Percentiles rank a stretch among this genome's conserved stretches.
phyloP scores from a whole-genome alignment of 208 protist species.

The Trypanosoma theileri region DNA sequence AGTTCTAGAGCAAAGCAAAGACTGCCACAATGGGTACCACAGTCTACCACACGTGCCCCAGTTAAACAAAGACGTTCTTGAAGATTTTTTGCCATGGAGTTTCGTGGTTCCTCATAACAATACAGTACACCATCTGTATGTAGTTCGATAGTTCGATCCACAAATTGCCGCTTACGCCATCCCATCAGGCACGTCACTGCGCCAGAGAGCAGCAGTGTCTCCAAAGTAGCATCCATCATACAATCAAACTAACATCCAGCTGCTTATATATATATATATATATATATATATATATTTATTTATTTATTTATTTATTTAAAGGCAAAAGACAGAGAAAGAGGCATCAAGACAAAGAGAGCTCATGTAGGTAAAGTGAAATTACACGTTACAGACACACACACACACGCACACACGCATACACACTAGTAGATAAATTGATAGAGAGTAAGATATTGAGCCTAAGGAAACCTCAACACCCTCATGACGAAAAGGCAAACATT shows the following conservation, averaged over 20 bases:
- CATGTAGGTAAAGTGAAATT: too few relatives aligned
- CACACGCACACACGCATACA: too few relatives aligned
- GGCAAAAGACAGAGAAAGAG: neutral
- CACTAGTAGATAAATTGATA: too few relatives aligned
- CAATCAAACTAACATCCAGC: neutral
- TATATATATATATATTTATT: slow-evolving; percentile 16
- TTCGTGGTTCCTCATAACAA: slow-evolving; percentile 56
- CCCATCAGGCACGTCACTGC: slow-evolving; percentile 39
- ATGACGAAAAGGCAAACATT: too few relatives aligned
- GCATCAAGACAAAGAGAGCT: neutral
- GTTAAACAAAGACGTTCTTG: slow-evolving; percentile 54
- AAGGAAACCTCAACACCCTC: too few relatives aligned
- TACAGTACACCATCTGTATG: slow-evolving; percentile 59
- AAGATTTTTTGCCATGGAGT: slow-evolving; percentile 63
- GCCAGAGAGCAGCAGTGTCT: slow-evolving; percentile 46
- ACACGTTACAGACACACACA: too few relatives aligned
- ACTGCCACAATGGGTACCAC: slow-evolving; percentile 15
- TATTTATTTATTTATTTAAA: neutral
- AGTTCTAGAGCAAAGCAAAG: slow-evolving; percentile 20
- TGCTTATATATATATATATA: slow-evolving; percentile 6
- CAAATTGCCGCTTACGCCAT: slow-evolving; percentile 11
- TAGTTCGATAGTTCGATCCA: slow-evolving; percentile 50
- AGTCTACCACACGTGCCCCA: slow-evolving; percentile 50
- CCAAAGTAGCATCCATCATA: slow-evolving; percentile 38
- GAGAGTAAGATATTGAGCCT: too few relatives aligned